Evolutionary conservation across 129 eudicot genomes (phyloP).

Genomic region (Cynara cardunculus): DNA sequence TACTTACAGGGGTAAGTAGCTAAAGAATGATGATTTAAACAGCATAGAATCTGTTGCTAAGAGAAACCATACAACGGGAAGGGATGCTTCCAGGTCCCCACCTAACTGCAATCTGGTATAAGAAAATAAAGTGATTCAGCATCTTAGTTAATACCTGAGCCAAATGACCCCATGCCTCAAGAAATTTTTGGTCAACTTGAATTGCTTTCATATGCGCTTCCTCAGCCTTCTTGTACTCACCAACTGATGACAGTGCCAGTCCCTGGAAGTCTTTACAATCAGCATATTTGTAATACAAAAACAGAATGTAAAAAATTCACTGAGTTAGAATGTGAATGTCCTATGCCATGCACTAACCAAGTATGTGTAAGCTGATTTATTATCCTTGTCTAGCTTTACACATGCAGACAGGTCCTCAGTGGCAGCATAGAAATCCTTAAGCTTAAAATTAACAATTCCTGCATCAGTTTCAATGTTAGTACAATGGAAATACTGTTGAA

Average conservation of each 20-base stretch:
- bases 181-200: conserved; percentile 62
- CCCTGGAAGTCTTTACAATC: conserved; percentile 47
- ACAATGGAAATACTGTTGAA: neutral
- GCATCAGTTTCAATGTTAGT: conserved; percentile 31
- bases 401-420: conserved; percentile 83
- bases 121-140: conserved; percentile 1
- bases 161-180: conserved; percentile 92
- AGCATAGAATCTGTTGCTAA: neutral
- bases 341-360: conserved; percentile 56
- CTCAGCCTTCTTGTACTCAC: conserved; percentile 78
- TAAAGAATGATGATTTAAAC: neutral
- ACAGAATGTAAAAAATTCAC: conserved; percentile 9
- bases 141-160: conserved; percentile 66
- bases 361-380: conserved; percentile 92
- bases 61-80: neutral
- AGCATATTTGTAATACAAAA: conserved; percentile 2
- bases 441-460: conserved; percentile 94
- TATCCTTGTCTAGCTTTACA: conserved; percentile 72
- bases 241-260: conserved; percentile 76
- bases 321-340: neutral
- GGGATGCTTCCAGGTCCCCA: conserved; percentile 2
- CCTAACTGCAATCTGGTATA: neutral
- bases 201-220: conserved; percentile 87
- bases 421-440: conserved; percentile 86
- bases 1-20: conserved; percentile 5